phyloP scores from a whole-genome alignment of 169 alveolate genomes.

The Besnoitia besnoiti region DNA sequence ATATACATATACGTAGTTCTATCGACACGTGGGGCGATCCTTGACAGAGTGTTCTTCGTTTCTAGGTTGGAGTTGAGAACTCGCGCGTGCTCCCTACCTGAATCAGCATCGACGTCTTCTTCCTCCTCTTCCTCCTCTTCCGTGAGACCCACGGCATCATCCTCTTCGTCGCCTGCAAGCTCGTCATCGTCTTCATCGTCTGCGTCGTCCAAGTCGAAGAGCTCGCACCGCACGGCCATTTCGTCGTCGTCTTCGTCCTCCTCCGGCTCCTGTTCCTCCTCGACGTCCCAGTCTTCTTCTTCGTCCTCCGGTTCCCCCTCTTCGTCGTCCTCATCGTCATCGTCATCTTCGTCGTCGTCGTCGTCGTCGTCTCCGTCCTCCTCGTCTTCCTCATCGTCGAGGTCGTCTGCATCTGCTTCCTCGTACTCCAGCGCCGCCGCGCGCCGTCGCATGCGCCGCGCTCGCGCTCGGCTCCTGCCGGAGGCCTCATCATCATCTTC shows the following conservation, averaged over 20 bases:
- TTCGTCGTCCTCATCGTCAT: conserved; percentile 19
- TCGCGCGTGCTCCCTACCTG: too few species aligned
- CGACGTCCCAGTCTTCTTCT: conserved; percentile 34
- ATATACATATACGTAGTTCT: too few species aligned
- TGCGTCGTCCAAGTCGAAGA: background rate
- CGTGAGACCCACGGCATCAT: conserved; percentile 8
- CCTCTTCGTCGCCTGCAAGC: background rate
- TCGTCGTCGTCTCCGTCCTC: conserved; percentile 54
- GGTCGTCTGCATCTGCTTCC: conserved; percentile 52
- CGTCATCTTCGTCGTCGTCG: conserved; percentile 50
- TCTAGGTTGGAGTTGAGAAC: too few species aligned
- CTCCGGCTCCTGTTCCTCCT: conserved; percentile 3
- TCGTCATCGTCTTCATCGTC: conserved; percentile 53
- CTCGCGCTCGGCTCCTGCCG: background rate
- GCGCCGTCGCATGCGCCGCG: background rate
- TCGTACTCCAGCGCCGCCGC: conserved; percentile 42
- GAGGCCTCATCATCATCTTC: background rate
- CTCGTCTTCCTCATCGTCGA: conserved; percentile 43
- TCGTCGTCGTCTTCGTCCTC: conserved; percentile 21
- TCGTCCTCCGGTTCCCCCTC: conserved; percentile 36
- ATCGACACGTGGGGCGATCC: too few species aligned
- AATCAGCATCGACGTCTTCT: conserved; percentile 48
- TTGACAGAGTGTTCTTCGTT: too few species aligned
- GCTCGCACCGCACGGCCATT: background rate
- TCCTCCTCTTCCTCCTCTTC: conserved; percentile 57